Evolutionary conservation across 495 filamentous ascomycete species (phyloP).

Genomic region (Achaetomiella virescens): DNA sequence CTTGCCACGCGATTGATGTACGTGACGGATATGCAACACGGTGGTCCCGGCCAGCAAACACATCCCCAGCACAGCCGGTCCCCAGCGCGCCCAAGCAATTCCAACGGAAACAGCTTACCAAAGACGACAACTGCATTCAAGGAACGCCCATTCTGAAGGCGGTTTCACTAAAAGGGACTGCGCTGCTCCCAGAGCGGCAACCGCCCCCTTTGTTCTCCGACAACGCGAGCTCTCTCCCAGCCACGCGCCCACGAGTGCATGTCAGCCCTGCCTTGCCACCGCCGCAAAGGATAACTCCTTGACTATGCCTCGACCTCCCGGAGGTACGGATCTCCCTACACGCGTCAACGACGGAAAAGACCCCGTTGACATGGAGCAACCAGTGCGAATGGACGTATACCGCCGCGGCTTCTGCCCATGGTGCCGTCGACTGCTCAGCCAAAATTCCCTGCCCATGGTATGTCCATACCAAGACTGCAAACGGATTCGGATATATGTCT

Average conservation of each 20-base stretch:
- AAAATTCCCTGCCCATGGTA: not conserved
- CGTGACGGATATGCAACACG: not conserved
- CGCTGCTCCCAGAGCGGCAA: not conserved
- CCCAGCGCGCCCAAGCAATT: not conserved
- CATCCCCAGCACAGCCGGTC: not conserved
- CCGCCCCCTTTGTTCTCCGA: not conserved
- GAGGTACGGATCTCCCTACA: not conserved
- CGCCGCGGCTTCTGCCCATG: conserved; percentile 10
- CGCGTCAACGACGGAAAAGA: not conserved
- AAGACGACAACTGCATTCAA: not conserved
- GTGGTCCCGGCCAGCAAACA: not conserved
- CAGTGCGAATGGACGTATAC: conserved; percentile 11
- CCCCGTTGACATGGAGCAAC: conserved; percentile 5
- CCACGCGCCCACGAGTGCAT: not conserved
- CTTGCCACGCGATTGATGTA: not conserved
- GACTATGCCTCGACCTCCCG: not conserved
- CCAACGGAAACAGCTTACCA: not conserved
- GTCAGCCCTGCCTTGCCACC: not conserved
- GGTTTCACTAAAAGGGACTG: not conserved
- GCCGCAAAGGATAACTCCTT: not conserved
- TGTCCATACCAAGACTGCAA: conserved; percentile 6
- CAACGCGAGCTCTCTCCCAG: not conserved
- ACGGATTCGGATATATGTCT: conserved; percentile 1
- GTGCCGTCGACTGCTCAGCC: conserved; percentile 1
- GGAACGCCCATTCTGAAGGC: not conserved